phyloP scores from a whole-genome alignment of 1,284 basidiomycete genomes.

The Ceratobasidium sp. region DNA sequence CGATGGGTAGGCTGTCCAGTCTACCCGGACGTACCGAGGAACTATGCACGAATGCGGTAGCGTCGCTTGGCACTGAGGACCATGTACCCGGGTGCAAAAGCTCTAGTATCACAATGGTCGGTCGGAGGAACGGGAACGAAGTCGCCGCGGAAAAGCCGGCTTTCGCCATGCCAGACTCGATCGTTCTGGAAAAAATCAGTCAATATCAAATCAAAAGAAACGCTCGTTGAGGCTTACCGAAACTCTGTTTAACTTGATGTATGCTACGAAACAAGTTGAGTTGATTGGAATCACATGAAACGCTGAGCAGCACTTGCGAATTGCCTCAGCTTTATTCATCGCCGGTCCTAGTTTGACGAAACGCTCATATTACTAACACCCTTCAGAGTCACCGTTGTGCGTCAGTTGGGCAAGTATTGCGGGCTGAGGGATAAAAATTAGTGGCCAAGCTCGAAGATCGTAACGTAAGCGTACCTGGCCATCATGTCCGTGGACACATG shows the following conservation, averaged over 20 bases:
- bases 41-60: constrained; percentile 34
- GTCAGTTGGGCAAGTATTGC: neutral
- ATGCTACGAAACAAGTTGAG: neutral
- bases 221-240: too few relatives aligned
- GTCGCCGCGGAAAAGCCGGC: constrained; percentile 19
- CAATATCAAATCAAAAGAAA: neutral
- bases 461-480: neutral
- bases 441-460: neutral
- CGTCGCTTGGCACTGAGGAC: constrained; percentile 1
- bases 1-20: too few relatives aligned
- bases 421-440: neutral
- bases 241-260: neutral
- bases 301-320: neutral
- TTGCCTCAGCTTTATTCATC: neutral
- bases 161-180: neutral
- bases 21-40: constrained; percentile 16
- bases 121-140: neutral
- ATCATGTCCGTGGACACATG: neutral
- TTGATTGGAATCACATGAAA: neutral
- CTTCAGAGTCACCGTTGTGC: constrained; percentile 19
- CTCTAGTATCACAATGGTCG: neutral
- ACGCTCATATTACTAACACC: constrained; percentile 30
- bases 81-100: constrained; percentile 5
- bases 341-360: constrained; percentile 39
- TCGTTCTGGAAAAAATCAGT: neutral